These are phyloP conservation scores for Torulaspora microellipsoides DNA, from an alignment of 805 yeast genomes.

Conservation along the genomic window DNA sequence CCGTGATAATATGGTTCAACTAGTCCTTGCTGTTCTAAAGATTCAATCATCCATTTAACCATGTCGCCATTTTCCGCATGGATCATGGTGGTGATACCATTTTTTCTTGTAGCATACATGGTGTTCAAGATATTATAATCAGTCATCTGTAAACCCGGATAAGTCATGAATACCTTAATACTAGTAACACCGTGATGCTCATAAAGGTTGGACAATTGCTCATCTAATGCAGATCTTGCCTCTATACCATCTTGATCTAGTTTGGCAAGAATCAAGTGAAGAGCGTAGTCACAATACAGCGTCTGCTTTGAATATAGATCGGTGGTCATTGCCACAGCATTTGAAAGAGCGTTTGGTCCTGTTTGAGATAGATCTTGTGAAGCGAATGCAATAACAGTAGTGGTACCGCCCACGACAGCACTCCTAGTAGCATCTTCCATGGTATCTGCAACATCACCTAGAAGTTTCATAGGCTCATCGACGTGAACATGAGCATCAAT, in stretches of 20 bases:
- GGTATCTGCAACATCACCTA: constrained; percentile 38
- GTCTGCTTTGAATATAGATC: constrained; percentile 13
- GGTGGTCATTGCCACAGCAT: constrained; percentile 31
- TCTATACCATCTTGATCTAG: constrained; percentile 15
- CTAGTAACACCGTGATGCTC: constrained; percentile 38
- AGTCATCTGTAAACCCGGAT: constrained; percentile 39
- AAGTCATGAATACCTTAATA: constrained; percentile 44
- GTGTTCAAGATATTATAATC: constrained; percentile 41
- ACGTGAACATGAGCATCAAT: constrained; percentile 49
- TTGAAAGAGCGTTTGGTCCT: constrained; percentile 34
- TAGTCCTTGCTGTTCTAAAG: constrained; percentile 36
- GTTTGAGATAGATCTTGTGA: constrained; percentile 36
- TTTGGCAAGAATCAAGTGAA: constrained; percentile 44
- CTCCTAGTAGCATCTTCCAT: constrained; percentile 43
- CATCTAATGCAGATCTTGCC: constrained; percentile 19
- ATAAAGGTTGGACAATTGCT: constrained; percentile 35
- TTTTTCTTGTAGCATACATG: constrained; percentile 37
- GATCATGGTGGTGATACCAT: constrained; percentile 45
- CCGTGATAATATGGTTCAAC: constrained; percentile 45
- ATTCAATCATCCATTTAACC: constrained; percentile 39
- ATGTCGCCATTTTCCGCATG: constrained; percentile 51
- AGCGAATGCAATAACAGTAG: constrained; percentile 46
- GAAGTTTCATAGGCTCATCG: constrained; percentile 39
- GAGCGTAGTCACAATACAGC: constrained; percentile 44
- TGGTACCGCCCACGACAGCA: constrained; percentile 49